Evolutionary conservation across 2,329 filamentous ascomycete genomes (phyloP).

Genomic region (Trichoderma harzianum): DNA sequence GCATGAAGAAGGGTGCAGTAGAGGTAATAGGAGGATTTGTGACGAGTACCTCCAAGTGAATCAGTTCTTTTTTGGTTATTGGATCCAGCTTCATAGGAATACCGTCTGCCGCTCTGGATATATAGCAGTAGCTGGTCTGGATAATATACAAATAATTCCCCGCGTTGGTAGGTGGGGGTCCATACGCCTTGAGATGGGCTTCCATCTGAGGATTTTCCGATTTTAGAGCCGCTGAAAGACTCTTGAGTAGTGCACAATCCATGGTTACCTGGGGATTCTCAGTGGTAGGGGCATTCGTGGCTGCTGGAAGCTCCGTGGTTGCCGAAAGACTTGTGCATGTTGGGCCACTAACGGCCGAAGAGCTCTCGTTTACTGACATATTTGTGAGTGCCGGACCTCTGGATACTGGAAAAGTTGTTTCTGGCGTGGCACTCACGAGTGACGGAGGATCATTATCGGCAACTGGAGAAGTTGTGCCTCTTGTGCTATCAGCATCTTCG

Average conservation of each 20-base stretch:
- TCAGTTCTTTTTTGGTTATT: not conserved
- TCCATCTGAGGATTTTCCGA: not conserved
- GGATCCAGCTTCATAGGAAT: not conserved
- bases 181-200: not conserved
- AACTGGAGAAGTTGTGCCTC: not conserved
- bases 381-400: not conserved
- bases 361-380: not conserved
- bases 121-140: not conserved
- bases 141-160: not conserved
- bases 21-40: not conserved
- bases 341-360: not conserved
- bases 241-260: not conserved
- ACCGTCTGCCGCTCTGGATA: not conserved
- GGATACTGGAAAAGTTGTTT: not conserved
- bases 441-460: not conserved
- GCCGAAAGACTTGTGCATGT: not conserved
- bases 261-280: not conserved
- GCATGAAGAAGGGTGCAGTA: conserved; percentile 25
- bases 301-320: not conserved
- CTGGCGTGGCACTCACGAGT: not conserved
- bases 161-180: not conserved
- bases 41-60: not conserved
- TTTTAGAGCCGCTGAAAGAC: not conserved
- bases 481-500: not conserved
- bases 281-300: not conserved